Conservation (phyloP, 2,329 filamentous ascomycete species). For the Ophiosphaerella herpotricha region DNA sequence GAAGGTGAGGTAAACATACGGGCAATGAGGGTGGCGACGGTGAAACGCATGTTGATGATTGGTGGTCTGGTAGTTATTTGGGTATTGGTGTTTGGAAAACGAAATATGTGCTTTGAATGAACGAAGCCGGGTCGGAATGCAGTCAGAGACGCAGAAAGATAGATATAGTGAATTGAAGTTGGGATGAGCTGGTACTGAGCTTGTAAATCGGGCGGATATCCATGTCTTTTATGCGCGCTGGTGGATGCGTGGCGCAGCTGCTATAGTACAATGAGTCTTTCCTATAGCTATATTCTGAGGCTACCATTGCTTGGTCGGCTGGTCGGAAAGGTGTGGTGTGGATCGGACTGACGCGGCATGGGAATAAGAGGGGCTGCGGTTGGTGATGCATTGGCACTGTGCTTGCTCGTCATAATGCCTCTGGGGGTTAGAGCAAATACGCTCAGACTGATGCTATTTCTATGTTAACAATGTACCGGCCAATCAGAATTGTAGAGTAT, state of each 20-base stretch:
- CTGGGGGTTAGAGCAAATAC: not conserved
- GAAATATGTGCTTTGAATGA: constrained; percentile 17
- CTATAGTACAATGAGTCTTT: not conserved
- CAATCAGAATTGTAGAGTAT: not conserved
- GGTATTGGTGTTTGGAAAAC: constrained; percentile 3
- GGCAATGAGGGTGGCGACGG: constrained; percentile 18
- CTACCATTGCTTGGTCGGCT: constrained; percentile 20
- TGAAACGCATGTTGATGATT: constrained; percentile 22
- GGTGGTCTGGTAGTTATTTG: constrained; percentile 6
- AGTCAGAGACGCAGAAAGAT: constrained; percentile 36
- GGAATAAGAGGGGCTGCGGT: not conserved
- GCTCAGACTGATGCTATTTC: too few relatives aligned
- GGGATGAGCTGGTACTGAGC: constrained; percentile 8
- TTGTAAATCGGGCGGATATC: not conserved
- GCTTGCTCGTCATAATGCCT: too few relatives aligned
- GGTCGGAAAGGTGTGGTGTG: not conserved
- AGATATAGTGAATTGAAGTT: constrained; percentile 8
- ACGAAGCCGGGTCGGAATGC: constrained; percentile 38
- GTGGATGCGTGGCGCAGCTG: not conserved
- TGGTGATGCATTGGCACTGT: not conserved
- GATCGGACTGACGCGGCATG: not conserved
- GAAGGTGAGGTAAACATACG: constrained; percentile 4
- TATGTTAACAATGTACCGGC: not conserved
- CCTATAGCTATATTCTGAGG: constrained; percentile 13
- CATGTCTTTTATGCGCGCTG: constrained; percentile 9